These are phyloP conservation scores for Naematelia aurantialba DNA, from an alignment of 768 basidiomycete species.

Conservation along the genomic window DNA sequence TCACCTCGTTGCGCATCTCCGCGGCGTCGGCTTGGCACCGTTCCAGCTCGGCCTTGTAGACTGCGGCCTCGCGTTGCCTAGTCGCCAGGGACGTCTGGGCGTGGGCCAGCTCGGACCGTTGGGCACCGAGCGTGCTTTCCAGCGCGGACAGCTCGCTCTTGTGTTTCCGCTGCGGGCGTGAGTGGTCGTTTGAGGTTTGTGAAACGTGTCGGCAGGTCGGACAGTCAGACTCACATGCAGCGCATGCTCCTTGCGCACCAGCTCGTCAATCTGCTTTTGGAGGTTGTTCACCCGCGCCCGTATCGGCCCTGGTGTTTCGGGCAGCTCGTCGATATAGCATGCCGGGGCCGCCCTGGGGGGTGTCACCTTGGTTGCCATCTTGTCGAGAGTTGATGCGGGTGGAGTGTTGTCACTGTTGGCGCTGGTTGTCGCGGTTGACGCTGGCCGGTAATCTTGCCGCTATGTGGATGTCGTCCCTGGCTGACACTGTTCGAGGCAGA, in stretches of 20 bases:
- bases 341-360: neutral
- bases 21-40: conserved; percentile 31
- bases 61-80: conserved; percentile 25
- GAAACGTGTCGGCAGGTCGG: too few relatives aligned
- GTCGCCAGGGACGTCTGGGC: neutral
- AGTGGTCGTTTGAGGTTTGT: too few relatives aligned
- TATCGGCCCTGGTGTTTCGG: conserved; percentile 31
- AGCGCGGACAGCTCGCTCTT: conserved; percentile 18
- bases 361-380: too few relatives aligned
- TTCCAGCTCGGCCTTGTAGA: conserved; percentile 26
- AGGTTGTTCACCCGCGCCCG: conserved; percentile 31
- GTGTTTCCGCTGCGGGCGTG: conserved; percentile 25
- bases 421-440: too few relatives aligned
- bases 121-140: conserved; percentile 7
- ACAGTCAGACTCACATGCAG: conserved; percentile 26
- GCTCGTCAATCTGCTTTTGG: conserved; percentile 30
- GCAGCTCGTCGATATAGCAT: conserved; percentile 14
- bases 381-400: too few relatives aligned
- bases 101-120: conserved; percentile 4
- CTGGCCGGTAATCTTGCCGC: too few relatives aligned
- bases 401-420: too few relatives aligned
- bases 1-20: conserved; percentile 40
- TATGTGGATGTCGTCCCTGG: too few relatives aligned
- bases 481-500: too few relatives aligned
- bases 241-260: conserved; percentile 31